A percentile compares a stretch with the other conserved stretches of the same genome.
Evolutionary conservation across 1,284 basidiomycete genomes (phyloP).

Genomic region (Apiotrichum siamense): DNA sequence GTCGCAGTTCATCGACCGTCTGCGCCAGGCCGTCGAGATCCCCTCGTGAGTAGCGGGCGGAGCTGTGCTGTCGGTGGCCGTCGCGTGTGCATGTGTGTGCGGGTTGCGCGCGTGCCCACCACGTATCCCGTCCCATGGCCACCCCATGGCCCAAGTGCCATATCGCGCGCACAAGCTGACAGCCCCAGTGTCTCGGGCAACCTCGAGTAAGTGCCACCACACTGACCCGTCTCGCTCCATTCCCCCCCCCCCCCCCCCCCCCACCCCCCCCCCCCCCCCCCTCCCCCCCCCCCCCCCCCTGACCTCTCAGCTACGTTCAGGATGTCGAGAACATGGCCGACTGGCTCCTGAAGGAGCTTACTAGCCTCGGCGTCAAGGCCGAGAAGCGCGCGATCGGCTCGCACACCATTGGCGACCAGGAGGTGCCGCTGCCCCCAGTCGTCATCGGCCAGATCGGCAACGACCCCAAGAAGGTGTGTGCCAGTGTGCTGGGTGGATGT

Average conservation of each 20-base stretch:
- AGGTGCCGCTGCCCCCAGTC: slow-evolving; percentile 74
- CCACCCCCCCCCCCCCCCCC: too few relatives aligned
- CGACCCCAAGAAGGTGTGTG: slow-evolving; percentile 61
- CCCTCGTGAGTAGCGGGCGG: slow-evolving; percentile 59
- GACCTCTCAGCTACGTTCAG: slow-evolving; percentile 57
- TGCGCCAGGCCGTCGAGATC: slow-evolving; percentile 78
- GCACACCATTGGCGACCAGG: slow-evolving; percentile 70
- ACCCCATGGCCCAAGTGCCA: too few relatives aligned
- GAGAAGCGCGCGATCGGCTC: slow-evolving; percentile 68
- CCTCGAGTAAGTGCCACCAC: slow-evolving; percentile 30
- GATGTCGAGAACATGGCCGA: slow-evolving; percentile 78
- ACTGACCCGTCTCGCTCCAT: too few relatives aligned
- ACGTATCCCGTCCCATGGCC: too few relatives aligned
- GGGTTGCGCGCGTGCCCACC: too few relatives aligned
- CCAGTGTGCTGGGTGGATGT: background rate
- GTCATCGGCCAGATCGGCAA: slow-evolving; percentile 79
- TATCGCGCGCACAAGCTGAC: slow-evolving; percentile 8
- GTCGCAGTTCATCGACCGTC: slow-evolving; percentile 66
- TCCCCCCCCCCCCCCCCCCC: too few relatives aligned
- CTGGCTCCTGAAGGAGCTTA: slow-evolving; percentile 69
- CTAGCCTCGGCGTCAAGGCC: slow-evolving; percentile 67
- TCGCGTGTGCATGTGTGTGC: background rate
- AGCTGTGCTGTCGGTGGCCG: background rate
- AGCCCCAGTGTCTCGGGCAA: slow-evolving; percentile 47
- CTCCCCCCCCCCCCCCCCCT: too few relatives aligned